Conservation (phyloP, 1,284 basidiomycete species). For the Leccinum angustisporum region DNA sequence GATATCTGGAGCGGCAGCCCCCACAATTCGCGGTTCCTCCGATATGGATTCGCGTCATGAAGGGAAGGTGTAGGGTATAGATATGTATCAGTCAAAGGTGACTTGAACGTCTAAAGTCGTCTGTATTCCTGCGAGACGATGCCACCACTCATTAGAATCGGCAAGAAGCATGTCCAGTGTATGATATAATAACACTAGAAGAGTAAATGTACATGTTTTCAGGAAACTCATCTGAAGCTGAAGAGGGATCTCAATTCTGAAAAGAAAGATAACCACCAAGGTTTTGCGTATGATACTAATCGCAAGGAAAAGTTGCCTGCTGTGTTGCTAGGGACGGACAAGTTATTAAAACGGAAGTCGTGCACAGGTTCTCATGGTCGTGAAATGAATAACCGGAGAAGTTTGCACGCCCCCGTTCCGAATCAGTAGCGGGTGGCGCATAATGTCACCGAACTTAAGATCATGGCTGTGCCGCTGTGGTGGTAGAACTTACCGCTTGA, state of each 20-base stretch:
- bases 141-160: neutral
- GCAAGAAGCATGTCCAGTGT: neutral
- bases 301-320: neutral
- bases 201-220: neutral
- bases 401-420: no score
- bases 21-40: neutral
- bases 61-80: neutral
- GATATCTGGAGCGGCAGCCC: neutral
- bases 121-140: neutral
- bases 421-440: no score
- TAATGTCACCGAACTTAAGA: no score
- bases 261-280: neutral
- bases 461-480: no score
- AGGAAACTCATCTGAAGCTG: neutral
- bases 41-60: neutral
- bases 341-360: neutral
- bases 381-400: neutral
- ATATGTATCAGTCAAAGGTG: neutral
- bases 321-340: neutral
- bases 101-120: neutral
- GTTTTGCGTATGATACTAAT: neutral
- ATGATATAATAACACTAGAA: neutral
- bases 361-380: neutral
- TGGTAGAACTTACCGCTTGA: no score
- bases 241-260: neutral